phyloP scores from a whole-genome alignment of 345 rosid genomes.

The Acer saccharum region DNA sequence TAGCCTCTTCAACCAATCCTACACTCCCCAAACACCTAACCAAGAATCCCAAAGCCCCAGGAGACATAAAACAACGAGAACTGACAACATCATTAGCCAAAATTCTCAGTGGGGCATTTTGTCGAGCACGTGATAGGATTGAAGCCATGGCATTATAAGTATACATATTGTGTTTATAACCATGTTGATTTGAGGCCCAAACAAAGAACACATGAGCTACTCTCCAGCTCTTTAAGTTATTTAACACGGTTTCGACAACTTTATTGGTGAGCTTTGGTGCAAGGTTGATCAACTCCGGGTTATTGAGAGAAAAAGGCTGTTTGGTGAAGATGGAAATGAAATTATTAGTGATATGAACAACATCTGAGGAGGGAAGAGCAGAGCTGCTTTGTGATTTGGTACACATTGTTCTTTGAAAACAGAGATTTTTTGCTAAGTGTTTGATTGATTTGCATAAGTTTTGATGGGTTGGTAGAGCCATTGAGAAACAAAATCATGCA shows the following conservation, averaged over 20 bases:
- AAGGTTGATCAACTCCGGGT: constrained; percentile 51
- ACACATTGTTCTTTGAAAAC: constrained; percentile 29
- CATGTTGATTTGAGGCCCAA: constrained; percentile 67
- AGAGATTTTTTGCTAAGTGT: not conserved
- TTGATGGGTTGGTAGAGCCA: constrained; percentile 25
- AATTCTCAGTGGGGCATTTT: constrained; percentile 60
- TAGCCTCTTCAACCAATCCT: constrained; percentile 71
- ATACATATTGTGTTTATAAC: constrained; percentile 64
- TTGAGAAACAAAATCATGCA: not conserved
- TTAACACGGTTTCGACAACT: constrained; percentile 66
- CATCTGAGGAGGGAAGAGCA: constrained; percentile 32
- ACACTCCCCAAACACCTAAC: constrained; percentile 75
- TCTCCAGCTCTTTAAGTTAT: constrained; percentile 57
- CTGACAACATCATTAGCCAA: constrained; percentile 46
- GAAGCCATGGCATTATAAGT: constrained; percentile 86
- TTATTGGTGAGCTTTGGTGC: constrained; percentile 57
- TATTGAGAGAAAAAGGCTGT: constrained; percentile 42
- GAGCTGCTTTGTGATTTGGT: constrained; percentile 22
- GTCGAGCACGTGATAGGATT: constrained; percentile 94
- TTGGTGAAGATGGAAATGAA: constrained; percentile 59
- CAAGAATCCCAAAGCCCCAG: constrained; percentile 79
- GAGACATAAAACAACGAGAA: constrained; percentile 64
- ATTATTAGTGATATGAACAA: constrained; percentile 32
- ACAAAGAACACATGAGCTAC: constrained; percentile 56
- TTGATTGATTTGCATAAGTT: constrained; percentile 23